Evolutionary conservation across 345 rosid species (phyloP).

Genomic region (Adansonia digitata): DNA sequence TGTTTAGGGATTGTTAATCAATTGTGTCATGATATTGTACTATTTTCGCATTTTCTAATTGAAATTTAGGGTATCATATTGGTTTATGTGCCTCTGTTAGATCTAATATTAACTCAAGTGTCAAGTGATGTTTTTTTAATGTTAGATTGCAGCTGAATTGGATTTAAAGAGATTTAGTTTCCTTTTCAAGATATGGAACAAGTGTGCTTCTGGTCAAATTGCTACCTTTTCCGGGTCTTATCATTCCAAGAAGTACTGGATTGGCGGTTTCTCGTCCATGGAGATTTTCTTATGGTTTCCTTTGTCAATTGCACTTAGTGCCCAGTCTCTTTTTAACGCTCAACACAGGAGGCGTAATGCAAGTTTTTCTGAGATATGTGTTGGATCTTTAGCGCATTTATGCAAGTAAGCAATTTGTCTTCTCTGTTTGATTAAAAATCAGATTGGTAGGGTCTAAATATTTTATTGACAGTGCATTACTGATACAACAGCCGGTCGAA

Average conservation of each 20-base stretch:
- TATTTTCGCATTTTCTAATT: not conserved
- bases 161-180: slow-evolving; percentile 33
- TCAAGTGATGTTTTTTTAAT: slow-evolving; percentile 11
- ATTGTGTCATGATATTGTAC: not conserved
- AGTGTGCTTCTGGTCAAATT: slow-evolving; percentile 51
- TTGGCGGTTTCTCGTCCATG: slow-evolving; percentile 68
- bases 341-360: slow-evolving; percentile 56
- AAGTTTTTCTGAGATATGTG: slow-evolving; percentile 49
- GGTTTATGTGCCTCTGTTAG: not conserved
- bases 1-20: not conserved
- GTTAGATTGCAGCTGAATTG: slow-evolving; percentile 53
- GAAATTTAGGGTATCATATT: not conserved
- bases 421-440: not conserved
- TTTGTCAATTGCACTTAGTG: slow-evolving; percentile 90
- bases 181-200: slow-evolving; percentile 63
- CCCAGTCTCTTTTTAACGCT: slow-evolving; percentile 32
- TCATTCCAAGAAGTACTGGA: slow-evolving; percentile 84
- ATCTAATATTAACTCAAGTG: not conserved
- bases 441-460: slow-evolving; percentile 3
- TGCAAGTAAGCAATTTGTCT: slow-evolving; percentile 29
- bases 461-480: slow-evolving; percentile 30
- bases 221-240: slow-evolving; percentile 51
- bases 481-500: slow-evolving; percentile 29
- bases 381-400: slow-evolving; percentile 42
- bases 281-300: slow-evolving; percentile 72